These are phyloP conservation scores for Crithidia thermophila DNA, from an alignment of 208 protist species.

Conservation along the genomic window DNA sequence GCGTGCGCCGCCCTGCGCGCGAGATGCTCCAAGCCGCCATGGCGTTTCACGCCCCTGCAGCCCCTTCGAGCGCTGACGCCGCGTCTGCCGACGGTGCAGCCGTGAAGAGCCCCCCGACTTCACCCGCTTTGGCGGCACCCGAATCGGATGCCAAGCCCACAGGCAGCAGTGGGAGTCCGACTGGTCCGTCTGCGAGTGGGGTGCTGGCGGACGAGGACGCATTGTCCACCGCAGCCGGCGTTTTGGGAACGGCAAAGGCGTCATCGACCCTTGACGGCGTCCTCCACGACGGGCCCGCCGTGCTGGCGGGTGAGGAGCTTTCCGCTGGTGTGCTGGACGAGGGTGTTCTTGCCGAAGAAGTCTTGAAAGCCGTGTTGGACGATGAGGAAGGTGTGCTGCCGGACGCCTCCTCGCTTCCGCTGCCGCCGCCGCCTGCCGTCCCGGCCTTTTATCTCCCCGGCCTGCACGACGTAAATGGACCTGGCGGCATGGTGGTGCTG, in stretches of 20 bases:
- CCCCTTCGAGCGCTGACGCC: background rate
- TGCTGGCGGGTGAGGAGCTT: background rate
- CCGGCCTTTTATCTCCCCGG: conserved; percentile 30
- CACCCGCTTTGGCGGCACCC: no score
- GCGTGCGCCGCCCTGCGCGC: conserved; percentile 59
- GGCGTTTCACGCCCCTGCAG: background rate
- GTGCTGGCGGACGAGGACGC: background rate
- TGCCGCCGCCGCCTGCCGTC: conserved; percentile 1
- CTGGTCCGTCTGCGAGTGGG: background rate
- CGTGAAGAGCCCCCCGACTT: background rate
- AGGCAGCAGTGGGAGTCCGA: background rate
- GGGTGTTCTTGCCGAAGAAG: background rate
- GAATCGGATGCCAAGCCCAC: no score
- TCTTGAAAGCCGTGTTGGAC: background rate
- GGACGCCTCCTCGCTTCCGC: conserved; percentile 17
- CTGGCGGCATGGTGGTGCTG: conserved; percentile 71
- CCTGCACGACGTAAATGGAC: conserved; percentile 57
- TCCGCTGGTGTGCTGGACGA: conserved; percentile 2
- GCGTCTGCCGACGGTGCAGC: background rate
- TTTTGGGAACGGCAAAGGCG: background rate
- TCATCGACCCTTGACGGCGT: background rate
- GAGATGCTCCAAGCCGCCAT: conserved; percentile 35
- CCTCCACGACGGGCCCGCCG: conserved; percentile 1
- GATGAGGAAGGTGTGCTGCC: conserved; percentile 23
- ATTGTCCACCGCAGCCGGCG: background rate